Base-by-base conservation (phyloP, 495 filamentous ascomycete species). In the Neurospora sp. region DNA sequence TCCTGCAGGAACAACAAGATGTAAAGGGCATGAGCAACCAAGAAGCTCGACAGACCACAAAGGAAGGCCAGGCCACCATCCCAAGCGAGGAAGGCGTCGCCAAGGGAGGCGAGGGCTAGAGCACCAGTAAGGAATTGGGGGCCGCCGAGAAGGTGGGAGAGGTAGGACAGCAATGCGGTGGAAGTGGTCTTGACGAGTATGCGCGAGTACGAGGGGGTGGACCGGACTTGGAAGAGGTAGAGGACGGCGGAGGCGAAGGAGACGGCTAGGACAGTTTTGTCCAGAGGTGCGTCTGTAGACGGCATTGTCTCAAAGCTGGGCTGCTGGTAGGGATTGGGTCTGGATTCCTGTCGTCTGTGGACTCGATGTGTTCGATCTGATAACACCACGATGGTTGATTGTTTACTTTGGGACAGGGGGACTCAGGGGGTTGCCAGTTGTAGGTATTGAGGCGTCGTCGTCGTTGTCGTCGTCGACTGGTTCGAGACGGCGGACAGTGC, bases 11-110 rank as follows among this genome's bases (percentile, higher is more conserved):
- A 78, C 38, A 77, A 38, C 12, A 18, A 40, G 12, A 78, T 79
- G 74, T 80, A 80, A 20, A 78, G 39, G 22, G 74, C 20, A 47
- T 79, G 78, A 1, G 77, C 76, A 18, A 65, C n/a, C 27, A 80
- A 41, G 39, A 80, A 80, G 72, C 71, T 74, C 14, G 47, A n/a
- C 7, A 80, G 74, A 3, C 78, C 78, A 37, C 44, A 53, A 14
- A 78, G 71, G 59, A 80, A 80, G 7, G 71, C 70, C 1, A 38
- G 37, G 16, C 79, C 78, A 59, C 72, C 73, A 47, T 79, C 74
- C 73, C 71, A 74, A 5, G 78, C 76, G 14, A 80, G 74, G 47
- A 79, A 79, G 31, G 73, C 72, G 37, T 80, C 78, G 39, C 78
- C 78, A 5, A 73, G 22, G 5, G 77, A 72, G 31, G 74, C 73